A percentile compares a stretch with the other conserved stretches of the same genome.
Evolutionary conservation across 2,329 filamentous ascomycete genomes (phyloP).

Genomic region (Tetracladium maxilliforme): DNA sequence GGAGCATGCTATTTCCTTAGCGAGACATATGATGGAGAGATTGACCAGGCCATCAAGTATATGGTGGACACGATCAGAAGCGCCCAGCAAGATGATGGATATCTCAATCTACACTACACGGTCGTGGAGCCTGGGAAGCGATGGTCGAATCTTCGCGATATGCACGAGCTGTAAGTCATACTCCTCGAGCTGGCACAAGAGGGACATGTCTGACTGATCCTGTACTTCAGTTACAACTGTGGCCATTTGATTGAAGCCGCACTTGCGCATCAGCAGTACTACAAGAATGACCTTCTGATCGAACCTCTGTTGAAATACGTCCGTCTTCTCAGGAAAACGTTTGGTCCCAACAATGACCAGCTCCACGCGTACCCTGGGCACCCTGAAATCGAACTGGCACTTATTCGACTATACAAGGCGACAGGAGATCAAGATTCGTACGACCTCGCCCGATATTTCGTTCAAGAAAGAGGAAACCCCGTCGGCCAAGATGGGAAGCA

Average conservation of each 20-base stretch:
- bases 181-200: too few species aligned
- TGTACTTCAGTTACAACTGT: slow-evolving; percentile 32
- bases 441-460: slow-evolving; percentile 37
- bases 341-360: slow-evolving; percentile 33
- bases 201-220: slow-evolving; percentile 2
- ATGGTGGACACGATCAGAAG: slow-evolving; percentile 39
- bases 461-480: slow-evolving; percentile 40
- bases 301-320: slow-evolving; percentile 38
- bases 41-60: slow-evolving; percentile 35
- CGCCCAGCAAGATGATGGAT: slow-evolving; percentile 45
- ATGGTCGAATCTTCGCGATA: slow-evolving; percentile 43
- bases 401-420: slow-evolving; percentile 26
- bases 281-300: slow-evolving; percentile 33
- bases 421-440: slow-evolving; percentile 22
- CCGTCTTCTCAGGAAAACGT: slow-evolving; percentile 29
- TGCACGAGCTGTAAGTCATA: slow-evolving; percentile 42
- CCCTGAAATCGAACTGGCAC: slow-evolving; percentile 35
- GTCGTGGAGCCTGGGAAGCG: slow-evolving; percentile 38
- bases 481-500: slow-evolving; percentile 29
- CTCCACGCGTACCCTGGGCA: slow-evolving; percentile 46
- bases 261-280: slow-evolving; percentile 36
- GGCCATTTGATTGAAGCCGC: slow-evolving; percentile 48
- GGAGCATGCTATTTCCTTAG: slow-evolving; percentile 41
- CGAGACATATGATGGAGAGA: slow-evolving; percentile 23
- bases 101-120: slow-evolving; percentile 48